A percentile compares a stretch with the other conserved stretches of the same genome.
Evolutionary conservation across 805 yeast species (phyloP).

Genomic region (Sugiyamaella mastotermitis): DNA sequence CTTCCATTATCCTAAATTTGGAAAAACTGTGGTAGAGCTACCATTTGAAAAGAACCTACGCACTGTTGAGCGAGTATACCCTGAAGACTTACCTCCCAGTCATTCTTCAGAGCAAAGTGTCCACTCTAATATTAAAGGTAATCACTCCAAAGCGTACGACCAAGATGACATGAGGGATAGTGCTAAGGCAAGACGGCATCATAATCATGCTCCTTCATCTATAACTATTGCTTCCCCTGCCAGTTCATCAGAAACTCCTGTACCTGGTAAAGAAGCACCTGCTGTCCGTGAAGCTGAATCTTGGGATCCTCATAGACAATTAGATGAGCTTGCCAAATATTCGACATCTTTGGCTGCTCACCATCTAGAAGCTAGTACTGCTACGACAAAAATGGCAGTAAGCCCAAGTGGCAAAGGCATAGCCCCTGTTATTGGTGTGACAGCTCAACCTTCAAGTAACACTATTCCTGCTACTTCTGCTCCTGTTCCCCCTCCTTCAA

Average conservation of each 20-base stretch:
- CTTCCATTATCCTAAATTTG: conserved; percentile 8
- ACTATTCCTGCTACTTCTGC: neutral
- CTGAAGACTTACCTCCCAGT: conserved; percentile 8
- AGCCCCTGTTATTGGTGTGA: neutral
- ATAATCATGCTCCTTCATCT: neutral
- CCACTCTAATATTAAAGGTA: neutral
- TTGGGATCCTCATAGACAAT: conserved; percentile 17
- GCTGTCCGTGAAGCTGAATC: no score
- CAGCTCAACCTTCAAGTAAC: neutral
- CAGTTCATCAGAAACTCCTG: neutral
- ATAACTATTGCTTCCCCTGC: neutral
- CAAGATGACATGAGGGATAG: neutral
- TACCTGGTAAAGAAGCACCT: neutral
- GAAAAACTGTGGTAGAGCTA: conserved; percentile 9
- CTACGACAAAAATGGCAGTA: neutral
- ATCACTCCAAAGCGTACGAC: neutral
- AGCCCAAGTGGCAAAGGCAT: no score
- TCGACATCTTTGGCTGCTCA: conserved; percentile 5
- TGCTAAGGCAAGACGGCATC: neutral
- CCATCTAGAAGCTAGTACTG: neutral
- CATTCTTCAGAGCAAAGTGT: conserved; percentile 1
- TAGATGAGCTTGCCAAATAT: conserved; percentile 15
- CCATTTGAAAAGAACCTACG: no score
- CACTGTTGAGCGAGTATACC: conserved; percentile 15
- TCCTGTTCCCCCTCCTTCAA: neutral